Evolutionary conservation across 1,139 yeast species (phyloP).

Genomic region (Suhomyces anneliseae): DNA sequence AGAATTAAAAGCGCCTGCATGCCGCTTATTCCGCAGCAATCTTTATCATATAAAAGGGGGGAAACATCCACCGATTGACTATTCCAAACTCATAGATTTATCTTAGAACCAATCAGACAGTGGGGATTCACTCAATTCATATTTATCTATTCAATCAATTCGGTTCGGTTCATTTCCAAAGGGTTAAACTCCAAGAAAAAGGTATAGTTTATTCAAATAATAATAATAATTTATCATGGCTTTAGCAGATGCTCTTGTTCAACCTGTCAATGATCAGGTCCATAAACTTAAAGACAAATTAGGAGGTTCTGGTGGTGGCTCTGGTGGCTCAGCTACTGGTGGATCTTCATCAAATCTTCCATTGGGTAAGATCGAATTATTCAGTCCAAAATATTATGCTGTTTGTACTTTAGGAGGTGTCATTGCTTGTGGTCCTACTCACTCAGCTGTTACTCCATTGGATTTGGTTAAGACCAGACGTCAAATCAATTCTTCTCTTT

Average conservation of each 20-base stretch:
- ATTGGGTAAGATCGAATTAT: conserved; percentile 47
- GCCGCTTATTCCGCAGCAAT: background rate
- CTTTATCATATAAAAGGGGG: background rate
- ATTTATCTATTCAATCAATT: background rate
- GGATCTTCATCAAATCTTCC: conserved; percentile 11
- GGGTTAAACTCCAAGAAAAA: no score
- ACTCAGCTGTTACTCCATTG: conserved; percentile 86
- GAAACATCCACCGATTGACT: background rate
- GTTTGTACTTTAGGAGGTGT: conserved; percentile 90
- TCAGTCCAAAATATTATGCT: conserved; percentile 69
- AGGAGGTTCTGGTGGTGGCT: conserved; percentile 14
- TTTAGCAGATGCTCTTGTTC: conserved; percentile 32
- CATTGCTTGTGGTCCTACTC: conserved; percentile 94
- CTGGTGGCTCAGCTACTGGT: conserved; percentile 2
- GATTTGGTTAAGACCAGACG: conserved; percentile 92
- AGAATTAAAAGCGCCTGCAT: background rate
- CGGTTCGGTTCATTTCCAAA: no score
- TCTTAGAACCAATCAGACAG: background rate
- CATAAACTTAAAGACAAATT: conserved; percentile 18
- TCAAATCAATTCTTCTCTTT: conserved; percentile 74
- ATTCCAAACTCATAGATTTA: background rate
- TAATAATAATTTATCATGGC: conserved; percentile 2
- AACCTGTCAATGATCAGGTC: conserved; percentile 34
- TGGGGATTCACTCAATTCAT: background rate
- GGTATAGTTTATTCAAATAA: no score